These are phyloP conservation scores for Trichoderma parareesei DNA, from an alignment of 495 filamentous ascomycete species.

Conservation along the genomic window DNA sequence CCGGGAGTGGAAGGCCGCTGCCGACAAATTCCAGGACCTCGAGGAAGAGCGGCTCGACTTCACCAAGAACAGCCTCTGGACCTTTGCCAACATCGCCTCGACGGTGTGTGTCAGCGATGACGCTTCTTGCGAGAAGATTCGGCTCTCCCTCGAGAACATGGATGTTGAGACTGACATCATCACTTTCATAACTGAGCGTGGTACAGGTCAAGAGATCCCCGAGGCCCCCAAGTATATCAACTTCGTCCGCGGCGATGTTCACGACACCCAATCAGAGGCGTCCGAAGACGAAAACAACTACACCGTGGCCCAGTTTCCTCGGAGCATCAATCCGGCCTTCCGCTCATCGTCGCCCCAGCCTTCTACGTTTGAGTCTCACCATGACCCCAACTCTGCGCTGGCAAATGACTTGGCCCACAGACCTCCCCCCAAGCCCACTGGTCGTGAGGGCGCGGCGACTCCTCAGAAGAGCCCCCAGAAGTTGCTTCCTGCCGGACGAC, in stretches of 20 bases:
- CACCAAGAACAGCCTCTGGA: slow-evolving; percentile 95
- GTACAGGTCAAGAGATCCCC: slow-evolving; percentile 92
- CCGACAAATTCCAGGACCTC: slow-evolving; percentile 99
- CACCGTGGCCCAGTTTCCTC: slow-evolving; percentile 89
- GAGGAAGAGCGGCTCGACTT: slow-evolving; percentile 97
- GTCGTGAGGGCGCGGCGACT: slow-evolving; percentile 46
- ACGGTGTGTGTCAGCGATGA: slow-evolving; percentile 99
- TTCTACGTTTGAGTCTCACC: slow-evolving; percentile 81
- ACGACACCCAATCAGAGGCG: slow-evolving; percentile 70
- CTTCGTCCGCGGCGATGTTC: slow-evolving; percentile 85
- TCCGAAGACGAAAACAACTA: slow-evolving; percentile 75
- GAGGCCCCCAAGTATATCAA: slow-evolving; percentile 98
- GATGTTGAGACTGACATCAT: slow-evolving; percentile 95
- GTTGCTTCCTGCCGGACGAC: slow-evolving; percentile 2
- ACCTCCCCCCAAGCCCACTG: slow-evolving; percentile 37
- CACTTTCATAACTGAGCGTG: slow-evolving; percentile 78
- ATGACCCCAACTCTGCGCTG: slow-evolving; percentile 67
- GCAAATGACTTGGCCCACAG: slow-evolving; percentile 54
- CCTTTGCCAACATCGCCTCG: slow-evolving; percentile 94
- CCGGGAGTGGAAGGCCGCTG: slow-evolving; percentile 92
- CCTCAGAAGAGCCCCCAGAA: slow-evolving; percentile 36
- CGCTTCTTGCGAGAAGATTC: slow-evolving; percentile 91
- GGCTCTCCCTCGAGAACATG: slow-evolving; percentile 88
- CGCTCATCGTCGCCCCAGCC: slow-evolving; percentile 76
- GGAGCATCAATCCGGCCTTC: slow-evolving; percentile 91